Evolutionary conservation across 768 basidiomycete genomes (phyloP), one percentile per base, ranked within the genome.

Genomic region (Lyophyllum shimeji): DNA sequence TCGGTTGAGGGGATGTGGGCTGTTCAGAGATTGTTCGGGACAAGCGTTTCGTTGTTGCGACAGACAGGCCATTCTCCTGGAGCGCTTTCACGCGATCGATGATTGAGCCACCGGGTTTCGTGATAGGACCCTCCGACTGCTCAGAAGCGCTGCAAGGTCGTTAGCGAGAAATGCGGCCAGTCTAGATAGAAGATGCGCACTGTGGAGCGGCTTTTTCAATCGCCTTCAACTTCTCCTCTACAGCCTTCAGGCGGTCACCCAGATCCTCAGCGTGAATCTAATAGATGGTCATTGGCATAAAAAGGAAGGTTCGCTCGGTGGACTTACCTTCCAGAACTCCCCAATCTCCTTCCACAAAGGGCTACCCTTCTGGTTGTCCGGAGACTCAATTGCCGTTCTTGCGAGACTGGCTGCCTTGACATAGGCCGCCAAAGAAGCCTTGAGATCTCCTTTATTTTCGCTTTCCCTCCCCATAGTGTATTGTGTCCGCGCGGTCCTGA

Each of bases 71-170:
- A 46, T 82, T 85, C 56, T 83, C 84, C 65, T 87, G 81, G 18
- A 96, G 71, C 15, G 88, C 84, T 61, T 81, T 84, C 72, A 94
- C 79, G 48, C 94, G 82, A 73, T 93, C 93, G 23, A 89, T 88
- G 56, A 96, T 91, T 48, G 83, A 86, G 6, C 78, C 84, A n/a
- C 84, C 86, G 2, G 80, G 63, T 57, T 78, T 78, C 50, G 61
- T 70, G 40, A 75, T 73, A 15, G 77, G 69, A 34, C 72, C 78
- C 56, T 76, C 71, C n/a, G 53, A 44, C 37, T 65, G 52, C n/a
- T 51, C 43, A 47, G 59, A 53, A 39, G 48, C 57, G 48, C 69
- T 67, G 37, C 9, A 37, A 39, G 52, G 42, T 50, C 39, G 44
- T 60, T 52, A 63, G 55, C 8, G 40, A 56, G 25, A 46, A 20